These are phyloP conservation scores for Rheum nobile DNA, from an alignment of 148 eudicot genomes.

Conservation along the genomic window DNA sequence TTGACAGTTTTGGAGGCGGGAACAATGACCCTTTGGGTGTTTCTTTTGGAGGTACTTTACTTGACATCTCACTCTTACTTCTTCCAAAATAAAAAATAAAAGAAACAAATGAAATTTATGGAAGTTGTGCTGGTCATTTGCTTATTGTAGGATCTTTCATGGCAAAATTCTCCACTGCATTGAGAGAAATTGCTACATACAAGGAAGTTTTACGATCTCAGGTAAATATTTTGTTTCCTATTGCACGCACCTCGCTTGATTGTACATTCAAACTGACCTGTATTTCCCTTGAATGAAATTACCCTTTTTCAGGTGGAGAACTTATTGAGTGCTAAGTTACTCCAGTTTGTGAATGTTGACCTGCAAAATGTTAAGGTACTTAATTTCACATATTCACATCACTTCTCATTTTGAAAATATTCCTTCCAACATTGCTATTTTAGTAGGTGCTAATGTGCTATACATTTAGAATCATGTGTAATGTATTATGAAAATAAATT, in stretches of 20 bases:
- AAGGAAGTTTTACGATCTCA: conserved; percentile 83
- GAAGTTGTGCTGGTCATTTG: neutral
- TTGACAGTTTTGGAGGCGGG: conserved; percentile 74
- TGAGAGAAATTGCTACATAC: conserved; percentile 88
- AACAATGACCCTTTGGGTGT: conserved; percentile 65
- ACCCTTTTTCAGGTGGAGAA: conserved; percentile 49
- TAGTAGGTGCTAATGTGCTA: too few species aligned
- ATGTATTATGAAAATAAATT: too few species aligned
- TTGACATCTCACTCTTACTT: neutral
- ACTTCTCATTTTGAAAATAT: neutral
- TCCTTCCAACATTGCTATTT: too few species aligned
- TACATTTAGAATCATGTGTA: too few species aligned
- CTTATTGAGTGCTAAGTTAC: conserved; percentile 48
- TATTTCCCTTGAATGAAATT: neutral
- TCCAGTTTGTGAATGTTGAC: conserved; percentile 66
- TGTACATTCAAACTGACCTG: neutral
- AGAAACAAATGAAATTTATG: neutral
- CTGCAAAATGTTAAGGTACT: conserved; percentile 83
- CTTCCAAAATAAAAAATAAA: neutral
- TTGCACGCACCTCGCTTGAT: too few species aligned
- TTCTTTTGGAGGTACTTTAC: conserved; percentile 64
- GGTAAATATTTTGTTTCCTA: conserved; percentile 20
- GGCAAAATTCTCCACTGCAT: conserved; percentile 66
- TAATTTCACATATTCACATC: conserved; percentile 14
- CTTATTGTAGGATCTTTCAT: conserved; percentile 58